Conservation (phyloP, 192 early-diverging fungal genomes). For the Chytriomyces hyalinus region DNA sequence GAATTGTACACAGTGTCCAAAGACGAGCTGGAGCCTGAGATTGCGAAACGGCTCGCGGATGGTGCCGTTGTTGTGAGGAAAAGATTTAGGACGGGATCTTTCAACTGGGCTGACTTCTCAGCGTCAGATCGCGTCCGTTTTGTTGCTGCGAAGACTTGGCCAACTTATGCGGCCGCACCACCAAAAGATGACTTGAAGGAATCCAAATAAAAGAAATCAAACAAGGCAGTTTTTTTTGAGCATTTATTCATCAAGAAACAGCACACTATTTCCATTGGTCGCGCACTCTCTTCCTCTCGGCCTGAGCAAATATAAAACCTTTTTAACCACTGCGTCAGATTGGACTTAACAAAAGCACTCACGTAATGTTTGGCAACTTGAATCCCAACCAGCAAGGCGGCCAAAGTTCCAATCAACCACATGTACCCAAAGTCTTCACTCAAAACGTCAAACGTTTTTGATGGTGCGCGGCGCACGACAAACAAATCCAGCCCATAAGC, state of each 20-base stretch:
- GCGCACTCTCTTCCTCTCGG: conserved; percentile 43
- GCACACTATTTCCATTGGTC: conserved; percentile 46
- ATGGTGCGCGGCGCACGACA: conserved; percentile 80
- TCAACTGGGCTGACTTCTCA: conserved; percentile 62
- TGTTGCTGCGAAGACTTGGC: conserved; percentile 49
- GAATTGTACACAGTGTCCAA: conserved; percentile 42
- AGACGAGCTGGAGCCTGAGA: conserved; percentile 17
- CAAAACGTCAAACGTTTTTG: conserved; percentile 90
- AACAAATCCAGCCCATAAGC: conserved; percentile 93
- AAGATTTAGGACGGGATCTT: conserved; percentile 47
- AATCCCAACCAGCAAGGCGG: conserved; percentile 76
- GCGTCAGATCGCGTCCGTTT: conserved; percentile 48
- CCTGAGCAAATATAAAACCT: conserved; percentile 24
- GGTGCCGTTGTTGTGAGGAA: conserved; percentile 37
- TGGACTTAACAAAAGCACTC: conserved; percentile 16
- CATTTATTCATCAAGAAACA: not conserved
- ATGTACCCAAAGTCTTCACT: conserved; percentile 90
- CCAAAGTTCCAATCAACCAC: conserved; percentile 81
- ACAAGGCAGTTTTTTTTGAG: not conserved
- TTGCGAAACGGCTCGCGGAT: conserved; percentile 32
- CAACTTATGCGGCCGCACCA: conserved; percentile 28
- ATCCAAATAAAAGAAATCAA: not conserved
- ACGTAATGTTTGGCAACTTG: conserved; percentile 63
- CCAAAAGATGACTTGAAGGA: conserved; percentile 39
- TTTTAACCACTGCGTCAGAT: too few relatives aligned